Evolutionary conservation across 2,329 filamentous ascomycete genomes (phyloP).

Genomic region (Claviceps sp.): DNA sequence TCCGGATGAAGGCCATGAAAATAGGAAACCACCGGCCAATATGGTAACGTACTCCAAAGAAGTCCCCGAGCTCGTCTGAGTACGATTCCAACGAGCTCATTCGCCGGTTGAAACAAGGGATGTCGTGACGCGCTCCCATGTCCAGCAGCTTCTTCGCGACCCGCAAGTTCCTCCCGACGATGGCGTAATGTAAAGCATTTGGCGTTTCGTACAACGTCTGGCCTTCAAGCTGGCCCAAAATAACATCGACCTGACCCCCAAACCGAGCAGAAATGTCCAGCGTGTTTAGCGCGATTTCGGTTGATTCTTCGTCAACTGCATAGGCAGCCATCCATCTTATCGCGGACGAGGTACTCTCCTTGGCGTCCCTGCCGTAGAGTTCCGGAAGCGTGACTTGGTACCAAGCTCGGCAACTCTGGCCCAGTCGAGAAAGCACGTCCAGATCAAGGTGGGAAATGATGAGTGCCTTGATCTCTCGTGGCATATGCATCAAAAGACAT

Average conservation of each 20-base stretch:
- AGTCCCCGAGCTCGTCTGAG: neutral
- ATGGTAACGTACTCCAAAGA: neutral
- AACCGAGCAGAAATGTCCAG: neutral
- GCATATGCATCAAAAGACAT: neutral
- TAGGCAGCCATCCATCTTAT: slow-evolving; percentile 2
- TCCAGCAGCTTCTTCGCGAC: neutral
- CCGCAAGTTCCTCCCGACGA: neutral
- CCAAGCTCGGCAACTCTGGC: neutral
- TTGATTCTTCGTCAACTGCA: neutral
- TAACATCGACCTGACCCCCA: slow-evolving; percentile 1
- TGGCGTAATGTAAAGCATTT: slow-evolving; percentile 2
- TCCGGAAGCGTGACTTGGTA: neutral
- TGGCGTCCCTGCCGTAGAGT: neutral
- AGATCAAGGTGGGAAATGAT: neutral
- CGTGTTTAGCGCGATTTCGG: neutral
- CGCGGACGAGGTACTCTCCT: neutral
- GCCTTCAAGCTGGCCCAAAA: neutral
- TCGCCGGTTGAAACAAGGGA: neutral
- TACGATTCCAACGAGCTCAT: neutral
- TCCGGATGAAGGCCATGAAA: neutral
- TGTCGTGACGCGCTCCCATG: neutral
- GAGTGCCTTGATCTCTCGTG: neutral
- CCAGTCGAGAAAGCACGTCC: neutral
- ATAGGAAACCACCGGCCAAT: neutral
- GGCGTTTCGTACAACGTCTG: neutral